These are phyloP conservation scores for Albifimbria verrucaria DNA, from an alignment of 2,329 filamentous ascomycete genomes.

Conservation along the genomic window DNA sequence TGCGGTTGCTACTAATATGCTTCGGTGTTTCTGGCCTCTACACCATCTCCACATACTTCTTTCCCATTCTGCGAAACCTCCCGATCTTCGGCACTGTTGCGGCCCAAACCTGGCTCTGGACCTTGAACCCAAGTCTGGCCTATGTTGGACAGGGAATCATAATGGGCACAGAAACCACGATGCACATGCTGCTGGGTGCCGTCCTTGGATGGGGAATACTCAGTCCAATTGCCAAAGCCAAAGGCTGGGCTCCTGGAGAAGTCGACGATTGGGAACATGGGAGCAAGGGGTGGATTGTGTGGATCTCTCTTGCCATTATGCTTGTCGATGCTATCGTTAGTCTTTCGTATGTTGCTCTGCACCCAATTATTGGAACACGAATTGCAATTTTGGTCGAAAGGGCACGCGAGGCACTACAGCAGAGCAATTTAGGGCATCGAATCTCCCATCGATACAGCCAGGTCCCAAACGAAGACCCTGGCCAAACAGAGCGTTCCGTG, in stretches of 20 bases:
- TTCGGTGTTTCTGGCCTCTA: constrained; percentile 60
- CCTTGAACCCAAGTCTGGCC: constrained; percentile 91
- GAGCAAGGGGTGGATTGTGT: constrained; percentile 98
- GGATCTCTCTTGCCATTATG: constrained; percentile 96
- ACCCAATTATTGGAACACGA: constrained; percentile 44
- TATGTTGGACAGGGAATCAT: constrained; percentile 98
- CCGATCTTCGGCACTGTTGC: constrained; percentile 77
- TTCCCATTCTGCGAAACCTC: constrained; percentile 80
- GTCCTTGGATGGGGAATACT: constrained; percentile 86
- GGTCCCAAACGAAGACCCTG: constrained; percentile 13
- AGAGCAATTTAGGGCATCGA: constrained; percentile 14
- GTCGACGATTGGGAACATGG: constrained; percentile 88
- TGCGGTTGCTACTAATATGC: constrained; percentile 52
- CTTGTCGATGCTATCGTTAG: constrained; percentile 88
- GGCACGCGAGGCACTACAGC: constrained; percentile 11
- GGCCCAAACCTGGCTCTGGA: constrained; percentile 86
- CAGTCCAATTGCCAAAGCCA: constrained; percentile 80
- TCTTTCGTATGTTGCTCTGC: constrained; percentile 71
- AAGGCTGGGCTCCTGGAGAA: constrained; percentile 84
- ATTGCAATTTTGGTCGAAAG: constrained; percentile 1
- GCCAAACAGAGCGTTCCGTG: not conserved
- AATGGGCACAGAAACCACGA: constrained; percentile 92
- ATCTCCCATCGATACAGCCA: constrained; percentile 18
- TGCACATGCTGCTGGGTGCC: constrained; percentile 93
- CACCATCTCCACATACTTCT: constrained; percentile 85